Base-by-base conservation (phyloP, 2,329 filamentous ascomycete species). In the Ophiostoma novo-ulmi region DNA sequence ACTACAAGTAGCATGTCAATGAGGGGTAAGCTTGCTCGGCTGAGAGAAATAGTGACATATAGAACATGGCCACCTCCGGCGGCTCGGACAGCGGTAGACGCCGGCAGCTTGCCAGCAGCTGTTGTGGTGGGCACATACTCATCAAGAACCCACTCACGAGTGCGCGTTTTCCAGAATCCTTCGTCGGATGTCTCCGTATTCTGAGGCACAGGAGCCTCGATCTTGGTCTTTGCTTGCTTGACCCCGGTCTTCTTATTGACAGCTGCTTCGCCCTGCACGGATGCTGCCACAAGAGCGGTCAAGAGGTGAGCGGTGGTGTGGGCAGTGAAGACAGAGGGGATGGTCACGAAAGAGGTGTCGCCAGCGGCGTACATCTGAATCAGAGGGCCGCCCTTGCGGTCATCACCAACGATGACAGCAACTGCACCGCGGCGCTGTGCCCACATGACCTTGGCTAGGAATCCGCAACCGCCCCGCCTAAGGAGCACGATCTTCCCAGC, bases 361-460 rank as follows among this genome's bases (percentile, higher is more conserved):
- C 94, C 95, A 76, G 92, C 89, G n/a, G 95, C 95, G 79, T 97
- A 98, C 95, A 99, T 99, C 75, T 96, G 95, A 68, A 98, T 92
- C 73, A 99, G 82, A 48, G 91, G 91, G 4, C 93, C 94, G 64
- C 94, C 94, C 73, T 92, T 91, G 71, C 92, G 90, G 78, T 97
- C 91, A 79, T 99, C 95, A 36, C 95, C 95, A 3, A 99, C 94
- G 74, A 99, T 96, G 72, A 99, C 83, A 48, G 92, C 95, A 72
- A 93, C 86, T 26, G 91, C 95, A 35, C 95, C 95, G 77, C 95
- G 88, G 73, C 93, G 87, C 79, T 99, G 95, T 14, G 91, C 93
- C 95, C 95, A 99, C 82, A 96, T 94, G 74, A 95, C 93, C 80
- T 99, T 99, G 78, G 98, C 94, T 72, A 97, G 81, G 78, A 99